phyloP scores from a whole-genome alignment of 2,329 filamentous ascomycete genomes.

The Trichoderma hamatum region DNA sequence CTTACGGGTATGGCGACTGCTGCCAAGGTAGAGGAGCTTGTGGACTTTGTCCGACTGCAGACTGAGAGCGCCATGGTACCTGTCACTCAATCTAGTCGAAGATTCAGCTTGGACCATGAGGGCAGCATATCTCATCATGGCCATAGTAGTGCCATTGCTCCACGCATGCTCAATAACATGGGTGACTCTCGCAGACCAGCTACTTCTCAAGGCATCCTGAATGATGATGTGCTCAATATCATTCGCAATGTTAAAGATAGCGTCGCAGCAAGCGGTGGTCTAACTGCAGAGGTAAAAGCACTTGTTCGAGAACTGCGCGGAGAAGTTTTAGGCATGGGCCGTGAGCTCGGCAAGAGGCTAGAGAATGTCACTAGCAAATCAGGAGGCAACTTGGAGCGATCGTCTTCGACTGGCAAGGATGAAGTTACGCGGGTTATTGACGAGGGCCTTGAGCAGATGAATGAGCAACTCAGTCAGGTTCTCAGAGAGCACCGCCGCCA shows the following conservation, averaged over 20 bases:
- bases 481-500: constrained; percentile 75
- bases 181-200: constrained; percentile 49
- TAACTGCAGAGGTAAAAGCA: constrained; percentile 90
- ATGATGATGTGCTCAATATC: constrained; percentile 79
- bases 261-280: constrained; percentile 81
- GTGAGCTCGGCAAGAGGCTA: constrained; percentile 85
- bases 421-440: constrained; percentile 78
- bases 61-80: constrained; percentile 49
- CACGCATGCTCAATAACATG: constrained; percentile 47
- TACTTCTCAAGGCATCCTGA: constrained; percentile 55
- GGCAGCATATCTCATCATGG: constrained; percentile 41
- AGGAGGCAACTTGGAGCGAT: constrained; percentile 49
- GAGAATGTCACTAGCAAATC: constrained; percentile 63
- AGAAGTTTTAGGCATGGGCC: constrained; percentile 92
- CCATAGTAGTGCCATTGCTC: constrained; percentile 41
- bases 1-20: constrained; percentile 65
- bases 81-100: constrained; percentile 21
- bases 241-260: constrained; percentile 90
- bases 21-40: constrained; percentile 68
- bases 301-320: constrained; percentile 86
- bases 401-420: constrained; percentile 55
- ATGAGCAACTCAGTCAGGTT: constrained; percentile 78
- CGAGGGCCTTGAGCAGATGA: constrained; percentile 78
- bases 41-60: constrained; percentile 61
- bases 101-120: constrained; percentile 49